Evolutionary conservation across 2,329 filamentous ascomycete species (phyloP).

Genomic region (Sclerotinia spermophila): DNA sequence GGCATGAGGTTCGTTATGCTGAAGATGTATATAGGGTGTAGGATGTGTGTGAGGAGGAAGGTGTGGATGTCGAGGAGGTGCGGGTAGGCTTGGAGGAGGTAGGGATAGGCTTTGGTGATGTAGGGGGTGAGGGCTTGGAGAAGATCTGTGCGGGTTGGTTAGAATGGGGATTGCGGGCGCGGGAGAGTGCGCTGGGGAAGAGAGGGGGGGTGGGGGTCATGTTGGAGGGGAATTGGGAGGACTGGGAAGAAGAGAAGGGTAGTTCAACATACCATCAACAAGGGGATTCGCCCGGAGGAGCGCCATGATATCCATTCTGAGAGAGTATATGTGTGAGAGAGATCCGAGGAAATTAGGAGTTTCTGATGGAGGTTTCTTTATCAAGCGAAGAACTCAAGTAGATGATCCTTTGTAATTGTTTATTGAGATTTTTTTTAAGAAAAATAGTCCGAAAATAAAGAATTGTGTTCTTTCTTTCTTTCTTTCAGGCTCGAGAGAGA

Average conservation of each 20-base stretch:
- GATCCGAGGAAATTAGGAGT: neutral
- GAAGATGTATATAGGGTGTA: neutral
- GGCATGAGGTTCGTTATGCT: constrained; percentile 21
- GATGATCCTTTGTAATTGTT: neutral
- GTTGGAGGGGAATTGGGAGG: neutral
- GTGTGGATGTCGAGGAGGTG: constrained; percentile 24
- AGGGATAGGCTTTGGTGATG: neutral
- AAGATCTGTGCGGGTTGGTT: neutral
- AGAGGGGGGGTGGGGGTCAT: neutral
- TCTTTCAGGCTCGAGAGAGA: too few relatives aligned
- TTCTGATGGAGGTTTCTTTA: neutral
- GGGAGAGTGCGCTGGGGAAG: too few relatives aligned
- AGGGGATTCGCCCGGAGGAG: neutral
- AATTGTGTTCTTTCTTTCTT: neutral
- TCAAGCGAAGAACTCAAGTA: neutral
- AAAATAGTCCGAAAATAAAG: too few relatives aligned
- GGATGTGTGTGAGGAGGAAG: neutral
- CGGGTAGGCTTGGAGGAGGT: constrained; percentile 12
- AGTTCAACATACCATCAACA: neutral
- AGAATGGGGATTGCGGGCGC: constrained; percentile 18
- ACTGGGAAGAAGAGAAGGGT: neutral
- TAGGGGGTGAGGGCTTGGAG: neutral
- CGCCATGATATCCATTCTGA: neutral
- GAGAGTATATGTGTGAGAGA: too few relatives aligned
- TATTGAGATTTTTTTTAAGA: neutral